Evolutionary conservation across 129 eudicot species (phyloP), one percentile per base, ranked within the genome.

Genomic region (Helianthus annuus): DNA sequence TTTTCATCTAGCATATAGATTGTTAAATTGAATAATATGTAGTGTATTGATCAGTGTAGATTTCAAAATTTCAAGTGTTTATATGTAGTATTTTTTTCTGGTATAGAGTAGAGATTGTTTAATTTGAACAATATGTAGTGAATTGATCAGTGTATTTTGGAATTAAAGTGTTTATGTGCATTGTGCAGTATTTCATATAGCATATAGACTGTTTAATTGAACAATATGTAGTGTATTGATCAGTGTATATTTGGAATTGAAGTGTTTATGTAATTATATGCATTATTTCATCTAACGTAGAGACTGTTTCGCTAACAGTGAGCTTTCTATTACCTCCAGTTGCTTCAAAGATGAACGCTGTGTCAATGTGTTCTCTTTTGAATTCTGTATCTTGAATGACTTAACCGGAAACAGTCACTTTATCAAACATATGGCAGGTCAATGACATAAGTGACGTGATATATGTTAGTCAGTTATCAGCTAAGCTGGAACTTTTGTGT

Each of bases 311-410:
- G 24, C 63, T 24, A 24, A 57, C 36, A 57, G 10, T 57, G 38
- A 10, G 2, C 63, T 56, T 56, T 4, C 3, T 32, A 55, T 19
- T 11, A 55, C 13, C 62, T 17, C 62, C 63, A 22, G 38, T 10
- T 57, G 38, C 11, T 57, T 6, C 5, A 24, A 58, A 7, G 64
- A 48, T 67, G 59, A 46, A 48, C 54, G 49, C 15, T 14, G 6
- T 17, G 13, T 14, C 61, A 49, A 14, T 32, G 72, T 68, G 42
- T 34, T 4, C 10, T 8, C 15, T n/a, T 51, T 45, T 45, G 16
- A 9, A 14, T 14, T 27, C 76, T 71, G 58, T 71, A 45, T 45
- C 76, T 49, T 71, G 45, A 70, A 56, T 56, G 10, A 38, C 54
- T 39, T 70, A 14, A 69, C 71, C 64, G 42, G 40, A 55, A 70